Evolutionary conservation across 805 yeast genomes (phyloP), one percentile per base, ranked within the genome.

Genomic region (Vanderwaltozyma yarrowii): DNA sequence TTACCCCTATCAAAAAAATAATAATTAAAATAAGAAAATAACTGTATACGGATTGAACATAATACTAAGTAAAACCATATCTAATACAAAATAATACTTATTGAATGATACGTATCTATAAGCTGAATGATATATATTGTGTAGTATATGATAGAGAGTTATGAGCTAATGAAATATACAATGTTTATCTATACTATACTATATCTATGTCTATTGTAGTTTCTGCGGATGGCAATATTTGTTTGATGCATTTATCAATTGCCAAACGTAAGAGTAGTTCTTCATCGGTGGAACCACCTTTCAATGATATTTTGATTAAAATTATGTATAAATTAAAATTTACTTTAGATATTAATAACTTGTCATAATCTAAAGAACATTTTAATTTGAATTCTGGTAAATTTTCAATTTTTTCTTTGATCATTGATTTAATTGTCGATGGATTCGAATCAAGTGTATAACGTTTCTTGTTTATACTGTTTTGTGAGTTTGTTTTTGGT

Each of bases 271-370:
- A 50, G 24, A 66, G 60, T 1, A 74, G 57, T 53, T 81, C 89
- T 33, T 80, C 87, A 39, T 80, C 84, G 44, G 74, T 74, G 4
- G 81, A 73, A 1, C 79, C 82, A n/a, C 88, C 88, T 33, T 62
- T 58, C 80, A 82, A 76, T 16, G 56, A 58, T 3, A 82, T 46
- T 39, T 64, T 69, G 14, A 79, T 44, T 3, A 84, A 69, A 2
- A 78, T 73, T 18, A 82, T 67, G 46, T 69, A 75, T 4, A 79
- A 60, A 41, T 69, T 70, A 51, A 76, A 74, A 52, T 78, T 81
- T 28, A 80, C 78, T 46, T 79, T 76, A 3, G 81, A 69, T 6
- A 82, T 61, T 36, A 73, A 62, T 8, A 81, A 39, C 32, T 64
- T 49, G 54, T 65, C 40, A 33, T 53, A 20, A 12, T 69, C 65